Evolutionary conservation across 441 rosid species (phyloP).

Genomic region (Erysimum pusillum): DNA sequence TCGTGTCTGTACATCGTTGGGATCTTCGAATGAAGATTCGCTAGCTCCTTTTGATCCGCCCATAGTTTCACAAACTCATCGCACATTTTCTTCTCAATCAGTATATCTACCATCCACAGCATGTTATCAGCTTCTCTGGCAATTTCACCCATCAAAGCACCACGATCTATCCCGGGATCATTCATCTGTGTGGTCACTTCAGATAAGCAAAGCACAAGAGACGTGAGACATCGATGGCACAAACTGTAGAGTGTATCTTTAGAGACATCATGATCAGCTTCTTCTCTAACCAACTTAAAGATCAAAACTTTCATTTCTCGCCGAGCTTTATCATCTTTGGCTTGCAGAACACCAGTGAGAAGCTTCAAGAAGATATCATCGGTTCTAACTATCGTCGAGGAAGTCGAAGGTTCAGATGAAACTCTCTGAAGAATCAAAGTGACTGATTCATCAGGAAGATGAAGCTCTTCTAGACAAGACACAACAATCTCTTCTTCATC

Average conservation of each 20-base stretch:
- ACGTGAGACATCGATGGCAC: constrained; percentile 80
- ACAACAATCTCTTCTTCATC: constrained; percentile 80
- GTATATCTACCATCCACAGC: constrained; percentile 89
- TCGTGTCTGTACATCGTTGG: constrained; percentile 84
- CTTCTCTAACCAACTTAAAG: constrained; percentile 77
- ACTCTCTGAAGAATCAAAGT: constrained; percentile 79
- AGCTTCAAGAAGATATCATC: constrained; percentile 79
- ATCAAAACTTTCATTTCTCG: constrained; percentile 84
- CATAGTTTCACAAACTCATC: constrained; percentile 85
- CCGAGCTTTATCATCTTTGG: constrained; percentile 90
- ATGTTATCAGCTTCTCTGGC: constrained; percentile 90
- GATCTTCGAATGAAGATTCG: constrained; percentile 82
- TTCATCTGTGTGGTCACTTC: constrained; percentile 69
- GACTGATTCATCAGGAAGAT: constrained; percentile 62
- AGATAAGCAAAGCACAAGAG: constrained; percentile 80
- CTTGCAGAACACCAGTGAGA: constrained; percentile 73
- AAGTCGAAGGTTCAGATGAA: constrained; percentile 64
- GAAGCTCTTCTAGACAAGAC: constrained; percentile 68
- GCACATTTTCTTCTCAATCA: constrained; percentile 68
- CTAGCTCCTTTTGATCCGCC: constrained; percentile 94
- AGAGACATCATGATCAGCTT: constrained; percentile 65
- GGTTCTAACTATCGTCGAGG: constrained; percentile 44
- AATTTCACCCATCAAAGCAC: constrained; percentile 79
- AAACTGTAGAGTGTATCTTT: constrained; percentile 74
- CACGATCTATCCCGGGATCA: constrained; percentile 63